Evolutionary conservation across 2,329 filamentous ascomycete genomes (phyloP).

Genomic region (Botrytis cinerea): DNA sequence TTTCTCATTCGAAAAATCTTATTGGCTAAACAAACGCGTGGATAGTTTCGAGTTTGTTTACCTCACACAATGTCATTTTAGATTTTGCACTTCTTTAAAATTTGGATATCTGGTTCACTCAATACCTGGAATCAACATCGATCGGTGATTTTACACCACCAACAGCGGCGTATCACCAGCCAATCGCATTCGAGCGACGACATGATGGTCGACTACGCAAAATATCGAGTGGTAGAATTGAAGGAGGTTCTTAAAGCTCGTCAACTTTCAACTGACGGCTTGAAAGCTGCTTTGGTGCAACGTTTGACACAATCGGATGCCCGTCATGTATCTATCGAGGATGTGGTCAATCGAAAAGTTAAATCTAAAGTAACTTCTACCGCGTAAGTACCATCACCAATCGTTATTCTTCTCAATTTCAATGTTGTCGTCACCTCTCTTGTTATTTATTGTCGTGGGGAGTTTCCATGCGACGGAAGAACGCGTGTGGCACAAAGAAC

Average conservation of each 20-base stretch:
- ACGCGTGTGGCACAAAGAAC: neutral
- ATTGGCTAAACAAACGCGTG: neutral
- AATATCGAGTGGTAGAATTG: constrained; percentile 4
- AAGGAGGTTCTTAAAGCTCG: constrained; percentile 5
- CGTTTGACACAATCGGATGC: constrained; percentile 18
- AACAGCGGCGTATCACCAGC: neutral
- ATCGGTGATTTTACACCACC: neutral
- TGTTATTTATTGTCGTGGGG: neutral
- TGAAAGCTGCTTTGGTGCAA: neutral
- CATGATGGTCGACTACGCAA: constrained; percentile 13
- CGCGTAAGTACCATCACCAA: neutral
- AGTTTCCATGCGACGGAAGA: neutral
- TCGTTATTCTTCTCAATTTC: neutral
- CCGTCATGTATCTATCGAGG: neutral
- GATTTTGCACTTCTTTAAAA: neutral
- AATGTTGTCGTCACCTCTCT: neutral
- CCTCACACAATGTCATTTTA: too few species aligned
- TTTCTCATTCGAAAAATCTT: too few species aligned
- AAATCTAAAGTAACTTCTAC: neutral
- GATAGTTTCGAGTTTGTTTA: neutral
- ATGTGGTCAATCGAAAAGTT: neutral
- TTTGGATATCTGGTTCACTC: neutral
- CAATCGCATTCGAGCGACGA: neutral
- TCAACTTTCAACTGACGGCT: neutral
- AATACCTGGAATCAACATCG: neutral